Conservation (phyloP, 129 eudicot genomes). For the Pseudognaphalium luteoalbum region DNA sequence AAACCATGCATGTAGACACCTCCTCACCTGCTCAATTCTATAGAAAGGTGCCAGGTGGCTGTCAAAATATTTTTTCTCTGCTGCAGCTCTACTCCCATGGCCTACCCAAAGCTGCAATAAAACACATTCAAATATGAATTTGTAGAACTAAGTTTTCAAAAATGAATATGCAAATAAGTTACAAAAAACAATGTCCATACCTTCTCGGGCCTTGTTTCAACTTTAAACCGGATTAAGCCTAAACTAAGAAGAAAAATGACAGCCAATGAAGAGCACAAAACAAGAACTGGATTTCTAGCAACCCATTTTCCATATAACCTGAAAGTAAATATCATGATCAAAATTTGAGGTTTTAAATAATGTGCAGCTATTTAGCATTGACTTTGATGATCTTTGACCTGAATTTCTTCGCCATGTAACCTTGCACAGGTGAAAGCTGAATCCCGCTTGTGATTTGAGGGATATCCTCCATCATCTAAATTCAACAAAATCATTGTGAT, state of each 20-base stretch:
- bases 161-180: not conserved
- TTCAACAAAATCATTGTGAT: constrained; percentile 4
- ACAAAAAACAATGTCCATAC: constrained; percentile 31
- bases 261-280: constrained; percentile 68
- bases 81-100: constrained; percentile 91
- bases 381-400: constrained; percentile 46
- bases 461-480: constrained; percentile 71
- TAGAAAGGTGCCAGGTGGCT: constrained; percentile 93
- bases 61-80: constrained; percentile 91
- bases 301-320: constrained; percentile 97
- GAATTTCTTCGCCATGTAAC: constrained; percentile 84
- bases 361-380: constrained; percentile 24
- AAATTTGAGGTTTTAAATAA: constrained; percentile 21
- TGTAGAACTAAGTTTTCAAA: not conserved
- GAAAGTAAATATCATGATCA: constrained; percentile 26
- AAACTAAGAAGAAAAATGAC: constrained; percentile 76
- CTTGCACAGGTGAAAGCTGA: constrained; percentile 90
- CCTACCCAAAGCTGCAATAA: constrained; percentile 95
- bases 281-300: constrained; percentile 81
- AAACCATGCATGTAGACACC: constrained; percentile 9
- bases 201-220: constrained; percentile 98
- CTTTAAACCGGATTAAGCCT: constrained; percentile 79
- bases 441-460: constrained; percentile 63
- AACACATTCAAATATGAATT: constrained; percentile 7
- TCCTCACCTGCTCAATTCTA: constrained; percentile 90